A percentile compares a stretch with the other conserved stretches of the same genome.
Evolutionary conservation across 176 grass and related monocot genomes (phyloP).

Genomic region (Microstegium vimineum): DNA sequence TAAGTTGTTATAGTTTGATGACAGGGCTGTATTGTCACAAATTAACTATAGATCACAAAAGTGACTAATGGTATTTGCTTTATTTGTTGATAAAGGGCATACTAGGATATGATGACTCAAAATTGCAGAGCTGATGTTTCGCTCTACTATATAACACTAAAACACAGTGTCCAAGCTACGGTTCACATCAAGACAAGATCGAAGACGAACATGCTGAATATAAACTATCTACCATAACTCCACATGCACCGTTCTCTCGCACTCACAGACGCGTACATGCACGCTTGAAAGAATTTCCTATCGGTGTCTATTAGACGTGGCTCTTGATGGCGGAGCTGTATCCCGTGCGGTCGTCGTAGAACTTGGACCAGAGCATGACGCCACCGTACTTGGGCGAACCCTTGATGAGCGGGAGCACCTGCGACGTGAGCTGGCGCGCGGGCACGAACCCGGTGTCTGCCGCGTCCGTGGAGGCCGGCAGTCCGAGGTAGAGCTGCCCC

Average conservation of each 20-base stretch:
- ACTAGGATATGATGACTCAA: neutral
- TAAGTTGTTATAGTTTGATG: neutral
- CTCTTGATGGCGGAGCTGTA: constrained; percentile 50
- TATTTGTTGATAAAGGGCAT: neutral
- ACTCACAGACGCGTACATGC: neutral
- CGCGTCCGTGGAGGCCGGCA: neutral
- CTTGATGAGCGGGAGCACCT: constrained; percentile 21
- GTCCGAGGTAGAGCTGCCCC: neutral
- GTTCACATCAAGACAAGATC: neutral
- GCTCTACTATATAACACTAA: neutral
- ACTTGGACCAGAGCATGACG: constrained; percentile 76
- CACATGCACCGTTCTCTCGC: neutral
- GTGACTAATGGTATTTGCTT: neutral
- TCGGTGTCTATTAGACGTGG: neutral
- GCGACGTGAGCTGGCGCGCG: neutral
- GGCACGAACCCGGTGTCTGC: constrained; percentile 14
- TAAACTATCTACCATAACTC: neutral
- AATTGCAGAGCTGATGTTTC: neutral
- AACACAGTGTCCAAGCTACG: neutral
- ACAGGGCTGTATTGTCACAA: neutral
- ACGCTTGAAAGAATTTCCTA: neutral
- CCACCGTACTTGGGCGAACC: constrained; percentile 49
- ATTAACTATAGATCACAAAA: neutral
- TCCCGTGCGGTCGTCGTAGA: constrained; percentile 48
- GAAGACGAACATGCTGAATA: neutral